phyloP scores from a whole-genome alignment of 139 green algal genomes.

The Micractinium sp. region DNA sequence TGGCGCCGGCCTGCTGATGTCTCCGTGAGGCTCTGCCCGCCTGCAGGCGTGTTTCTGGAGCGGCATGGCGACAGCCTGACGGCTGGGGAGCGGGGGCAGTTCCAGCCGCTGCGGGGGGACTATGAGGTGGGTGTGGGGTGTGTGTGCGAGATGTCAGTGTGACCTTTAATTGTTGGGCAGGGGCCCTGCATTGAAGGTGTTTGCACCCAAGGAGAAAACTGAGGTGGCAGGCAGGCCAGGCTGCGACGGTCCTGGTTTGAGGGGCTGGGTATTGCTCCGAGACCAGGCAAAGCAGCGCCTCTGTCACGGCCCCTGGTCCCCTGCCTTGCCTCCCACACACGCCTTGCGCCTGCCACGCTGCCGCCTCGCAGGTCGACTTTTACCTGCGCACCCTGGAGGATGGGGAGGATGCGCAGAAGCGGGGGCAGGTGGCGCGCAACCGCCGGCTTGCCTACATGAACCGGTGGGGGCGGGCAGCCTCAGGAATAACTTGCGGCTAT shows the following conservation, averaged over 20 bases:
- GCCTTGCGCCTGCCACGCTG: neutral
- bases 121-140: slow-evolving; percentile 2
- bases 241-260: no score
- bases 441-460: slow-evolving; percentile 74
- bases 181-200: no score
- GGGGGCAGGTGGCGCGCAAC: slow-evolving; percentile 57
- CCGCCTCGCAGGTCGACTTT: slow-evolving; percentile 46
- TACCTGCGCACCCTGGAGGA: slow-evolving; percentile 49
- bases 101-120: slow-evolving; percentile 32
- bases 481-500: no score
- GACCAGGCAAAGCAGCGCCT: neutral
- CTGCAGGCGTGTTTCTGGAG: slow-evolving; percentile 60
- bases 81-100: slow-evolving; percentile 43
- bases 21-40: neutral
- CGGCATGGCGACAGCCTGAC: slow-evolving; percentile 47
- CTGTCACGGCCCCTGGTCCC: neutral
- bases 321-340: neutral
- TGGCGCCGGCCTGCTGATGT: neutral
- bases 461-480: neutral
- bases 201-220: no score
- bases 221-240: no score
- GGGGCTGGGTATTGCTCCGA: no score
- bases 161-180: no score
- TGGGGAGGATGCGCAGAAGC: slow-evolving; percentile 18
- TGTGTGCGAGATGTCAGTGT: no score